A percentile compares a stretch with the other conserved stretches of the same genome.
Evolutionary conservation across 2,329 filamentous ascomycete genomes (phyloP).

Genomic region (Stagonosporopsis cucurbitacearum): DNA sequence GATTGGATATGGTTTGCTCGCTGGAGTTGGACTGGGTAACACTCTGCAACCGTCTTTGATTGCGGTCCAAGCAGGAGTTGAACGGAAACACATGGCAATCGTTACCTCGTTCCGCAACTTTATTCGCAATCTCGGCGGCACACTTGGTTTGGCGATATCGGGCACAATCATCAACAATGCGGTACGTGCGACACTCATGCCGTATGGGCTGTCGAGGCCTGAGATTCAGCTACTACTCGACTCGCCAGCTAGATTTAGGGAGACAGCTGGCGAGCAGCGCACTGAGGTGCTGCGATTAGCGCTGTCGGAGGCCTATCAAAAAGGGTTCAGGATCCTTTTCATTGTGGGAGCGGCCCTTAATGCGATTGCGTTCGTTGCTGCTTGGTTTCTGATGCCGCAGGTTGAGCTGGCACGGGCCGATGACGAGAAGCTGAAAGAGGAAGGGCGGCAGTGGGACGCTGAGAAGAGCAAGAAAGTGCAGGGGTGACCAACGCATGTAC

Average conservation of each 20-base stretch:
- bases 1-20: conserved; percentile 28
- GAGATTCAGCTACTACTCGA: conserved; percentile 26
- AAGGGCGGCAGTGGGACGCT: conserved; percentile 22
- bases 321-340: conserved; percentile 29
- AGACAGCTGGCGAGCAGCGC: conserved; percentile 10
- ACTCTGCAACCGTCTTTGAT: conserved; percentile 62
- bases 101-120: conserved; percentile 70
- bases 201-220: conserved; percentile 16
- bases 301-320: conserved; percentile 21
- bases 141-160: conserved; percentile 63
- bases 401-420: conserved; percentile 24
- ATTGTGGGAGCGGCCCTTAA: conserved; percentile 26
- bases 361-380: conserved; percentile 24
- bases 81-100: conserved; percentile 65
- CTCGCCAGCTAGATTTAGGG: conserved; percentile 20
- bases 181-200: conserved; percentile 13
- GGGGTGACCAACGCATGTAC: background rate
- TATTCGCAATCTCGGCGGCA: conserved; percentile 65
- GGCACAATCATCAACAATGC: conserved; percentile 41
- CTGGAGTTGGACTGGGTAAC: conserved; percentile 54
- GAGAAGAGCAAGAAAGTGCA: conserved; percentile 7
- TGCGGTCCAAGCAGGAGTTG: conserved; percentile 60
- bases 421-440: conserved; percentile 29
- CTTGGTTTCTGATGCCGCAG: conserved; percentile 30
- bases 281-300: conserved; percentile 13